These are phyloP conservation scores for Phanerochaete carnosa DNA, from an alignment of 768 basidiomycete species.

Conservation along the genomic window DNA sequence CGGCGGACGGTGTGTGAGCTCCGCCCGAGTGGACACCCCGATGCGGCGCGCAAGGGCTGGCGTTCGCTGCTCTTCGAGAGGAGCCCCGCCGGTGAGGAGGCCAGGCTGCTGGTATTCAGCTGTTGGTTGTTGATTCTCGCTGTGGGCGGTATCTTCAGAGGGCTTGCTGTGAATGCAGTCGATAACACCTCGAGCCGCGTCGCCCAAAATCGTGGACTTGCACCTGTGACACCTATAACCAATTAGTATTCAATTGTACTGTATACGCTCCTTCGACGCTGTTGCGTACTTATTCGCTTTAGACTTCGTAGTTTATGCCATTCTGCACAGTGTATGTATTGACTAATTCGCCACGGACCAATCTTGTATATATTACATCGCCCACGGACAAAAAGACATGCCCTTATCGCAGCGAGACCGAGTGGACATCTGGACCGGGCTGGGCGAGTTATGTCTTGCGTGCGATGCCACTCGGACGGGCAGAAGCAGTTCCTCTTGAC, in stretches of 20 bases:
- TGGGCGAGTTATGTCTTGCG: constrained; percentile 9
- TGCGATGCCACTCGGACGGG: constrained; percentile 16
- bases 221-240: neutral
- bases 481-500: constrained; percentile 3
- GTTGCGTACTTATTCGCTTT: neutral
- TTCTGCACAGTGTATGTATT: neutral
- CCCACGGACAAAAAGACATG: no score
- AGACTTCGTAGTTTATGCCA: neutral
- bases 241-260: neutral
- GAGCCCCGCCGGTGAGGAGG: constrained; percentile 67
- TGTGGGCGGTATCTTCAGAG: constrained; percentile 40
- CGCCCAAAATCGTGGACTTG: neutral
- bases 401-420: no score
- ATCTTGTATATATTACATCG: neutral
- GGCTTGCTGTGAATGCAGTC: neutral
- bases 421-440: no score
- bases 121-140: constrained; percentile 46
- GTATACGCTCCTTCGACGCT: neutral
- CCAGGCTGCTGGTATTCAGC: constrained; percentile 56
- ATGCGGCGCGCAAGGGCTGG: constrained; percentile 37
- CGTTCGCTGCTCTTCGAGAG: constrained; percentile 49
- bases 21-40: constrained; percentile 34
- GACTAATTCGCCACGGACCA: neutral
- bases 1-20: constrained; percentile 28
- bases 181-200: neutral